phyloP scores from a whole-genome alignment of 768 basidiomycete species.

The Harrya chromipes region DNA sequence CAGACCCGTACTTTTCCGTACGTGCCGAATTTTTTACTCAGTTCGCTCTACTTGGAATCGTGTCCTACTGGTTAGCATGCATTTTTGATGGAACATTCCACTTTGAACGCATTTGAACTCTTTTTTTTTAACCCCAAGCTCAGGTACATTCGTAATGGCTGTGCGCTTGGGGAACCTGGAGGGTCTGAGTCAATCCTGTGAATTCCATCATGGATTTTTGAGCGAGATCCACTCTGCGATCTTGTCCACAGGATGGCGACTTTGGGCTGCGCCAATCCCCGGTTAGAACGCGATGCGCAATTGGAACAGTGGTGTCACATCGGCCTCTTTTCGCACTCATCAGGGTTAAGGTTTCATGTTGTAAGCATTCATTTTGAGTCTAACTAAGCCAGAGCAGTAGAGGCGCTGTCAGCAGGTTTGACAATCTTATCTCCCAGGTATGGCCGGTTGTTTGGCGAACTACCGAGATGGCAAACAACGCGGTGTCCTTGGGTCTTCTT shows the following conservation, averaged over 20 bases:
- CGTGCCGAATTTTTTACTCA: not conserved
- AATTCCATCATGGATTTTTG: slow-evolving; percentile 11
- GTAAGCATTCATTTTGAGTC: slow-evolving; percentile 1
- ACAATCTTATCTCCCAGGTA: slow-evolving; percentile 18
- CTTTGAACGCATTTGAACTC: too few relatives aligned
- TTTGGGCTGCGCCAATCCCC: not conserved
- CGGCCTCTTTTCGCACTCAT: slow-evolving; percentile 10
- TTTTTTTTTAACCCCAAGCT: not conserved
- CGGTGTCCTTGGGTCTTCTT: slow-evolving; percentile 30
- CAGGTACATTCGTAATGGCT: slow-evolving; percentile 5
- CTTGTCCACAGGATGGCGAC: slow-evolving; percentile 17
- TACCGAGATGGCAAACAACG: slow-evolving; percentile 21
- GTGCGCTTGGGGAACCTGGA: not conserved
- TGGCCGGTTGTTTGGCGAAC: slow-evolving; percentile 14
- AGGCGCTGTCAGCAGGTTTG: slow-evolving; percentile 14
- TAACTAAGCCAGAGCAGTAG: slow-evolving; percentile 21
- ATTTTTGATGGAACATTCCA: not conserved
- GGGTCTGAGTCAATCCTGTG: slow-evolving; percentile 16
- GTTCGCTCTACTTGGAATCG: slow-evolving; percentile 1
- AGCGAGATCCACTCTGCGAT: slow-evolving; percentile 18
- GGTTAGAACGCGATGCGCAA: slow-evolving; percentile 1
- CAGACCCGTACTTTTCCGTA: not conserved
- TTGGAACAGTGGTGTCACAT: not conserved
- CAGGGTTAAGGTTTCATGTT: slow-evolving; percentile 19
- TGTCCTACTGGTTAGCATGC: slow-evolving; percentile 5